Base-by-base conservation (phyloP, 192 early-diverging fungal genomes). In the Rhizoclosmatium sp. region DNA sequence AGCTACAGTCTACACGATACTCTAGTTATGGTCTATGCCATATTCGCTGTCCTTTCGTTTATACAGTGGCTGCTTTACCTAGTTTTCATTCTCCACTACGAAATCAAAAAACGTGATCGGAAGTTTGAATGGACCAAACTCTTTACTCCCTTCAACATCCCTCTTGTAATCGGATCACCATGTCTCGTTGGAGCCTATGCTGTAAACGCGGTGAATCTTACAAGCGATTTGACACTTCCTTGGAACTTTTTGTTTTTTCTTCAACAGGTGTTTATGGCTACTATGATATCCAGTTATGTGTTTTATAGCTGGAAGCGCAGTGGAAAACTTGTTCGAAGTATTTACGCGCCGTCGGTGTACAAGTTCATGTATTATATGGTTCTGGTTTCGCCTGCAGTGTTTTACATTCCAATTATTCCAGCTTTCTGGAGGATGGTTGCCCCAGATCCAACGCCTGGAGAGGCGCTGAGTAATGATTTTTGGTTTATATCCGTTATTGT, bases 71-170 rank as follows among this genome's bases (percentile, higher is more conserved):
- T 3, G 42, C 19, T 60, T n/a, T 64, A 39, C 45, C 7, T 64
- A 12, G 9, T 46, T 9, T 75, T 49, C 45, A 64, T 75, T 12
- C 14, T 75, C 19, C 42, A 46, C 44, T 45, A 64, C 12, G 73
- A 75, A 42, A 75, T 75, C 39, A 60, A 47, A 31, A 39, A 46
- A 21, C 31, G 42, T 12, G 16, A n/a, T 44, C 59, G 16, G 14
- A 31, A n/a, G 14, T 19, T 75, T 39, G 31, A 4, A 46, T 59
- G 48, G 59, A 75, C 16, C 19, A 64, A 56, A 41, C 10, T 75
- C n/a, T 75, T 75, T 45, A 75, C 73, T 12, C 73, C 73, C 23
- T 31, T 75, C 40, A 75, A 75, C 62, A 16, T 75, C 39, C 73
- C 58, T 0, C 61, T 75, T 14, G 12, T 75, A 3, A 4, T 75